Base-by-base conservation (phyloP, 2,329 filamentous ascomycete species). In the Aotearoamyces nothofagi region DNA sequence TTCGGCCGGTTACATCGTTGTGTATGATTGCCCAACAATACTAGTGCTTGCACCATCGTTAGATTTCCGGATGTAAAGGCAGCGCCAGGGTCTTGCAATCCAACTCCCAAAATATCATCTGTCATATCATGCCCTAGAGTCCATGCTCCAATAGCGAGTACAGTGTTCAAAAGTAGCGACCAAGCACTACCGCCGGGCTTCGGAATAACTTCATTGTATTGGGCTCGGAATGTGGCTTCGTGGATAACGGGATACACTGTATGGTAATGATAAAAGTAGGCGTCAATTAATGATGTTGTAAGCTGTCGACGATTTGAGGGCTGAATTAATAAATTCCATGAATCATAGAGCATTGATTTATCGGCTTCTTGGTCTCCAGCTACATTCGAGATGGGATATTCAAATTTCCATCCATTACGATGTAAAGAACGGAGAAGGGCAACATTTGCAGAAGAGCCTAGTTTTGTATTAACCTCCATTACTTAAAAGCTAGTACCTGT, bases 1-100 rank as follows among this genome's bases (percentile, higher is more conserved):
- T 63, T 62, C 9, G 58, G 58, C 12, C 57, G 52, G 37, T 62
- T 56, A 15, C 53, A 49, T 33, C 61, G 61, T 34, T 63, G 59
- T 8, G 57, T 47, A 34, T 60, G 56, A 22, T 61, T 60, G 22
- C 43, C 44, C 9, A 49, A 26, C 7, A 51, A 33, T 5, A 47
- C 31, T 9, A 51, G 33, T 3, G 47, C 44, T 29, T 51, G 48
- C 0, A 50, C 44, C 14, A 48, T 39, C 1, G 44, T 45, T 5
- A 51, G 30, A 25, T 52, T 52, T 12, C 44, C 40, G n/a, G 47
- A 41, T 5, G 42, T 43, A 6, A 47, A 24, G 10, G 16, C 14
- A 4, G 49, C 45, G n/a, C 40, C 36, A 27, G 44, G 46, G n/a
- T n/a, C n/a, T n/a, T n/a, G n/a, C n/a, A n/a, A n/a, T n/a, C n/a